These are phyloP conservation scores for Luffa acutangula DNA, from an alignment of 306 rosid genomes.

Conservation along the genomic window DNA sequence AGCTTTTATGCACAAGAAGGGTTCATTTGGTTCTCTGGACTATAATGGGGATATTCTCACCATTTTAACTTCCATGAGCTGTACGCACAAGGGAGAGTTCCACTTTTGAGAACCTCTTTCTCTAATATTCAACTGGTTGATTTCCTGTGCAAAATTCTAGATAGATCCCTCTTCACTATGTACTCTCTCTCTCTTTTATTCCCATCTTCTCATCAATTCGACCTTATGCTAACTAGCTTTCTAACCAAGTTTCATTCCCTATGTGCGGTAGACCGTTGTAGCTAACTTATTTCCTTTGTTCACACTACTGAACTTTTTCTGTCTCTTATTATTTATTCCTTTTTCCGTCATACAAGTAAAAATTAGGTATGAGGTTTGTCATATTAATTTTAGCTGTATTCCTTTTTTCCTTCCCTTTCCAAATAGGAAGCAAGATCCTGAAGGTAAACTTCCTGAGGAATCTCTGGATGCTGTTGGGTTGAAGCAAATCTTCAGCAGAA, in stretches of 20 bases:
- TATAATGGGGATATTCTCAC: neutral
- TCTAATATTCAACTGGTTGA: neutral
- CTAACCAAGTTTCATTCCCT: neutral
- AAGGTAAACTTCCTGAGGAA: conserved; percentile 88
- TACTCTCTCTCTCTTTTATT: neutral
- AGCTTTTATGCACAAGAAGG: neutral
- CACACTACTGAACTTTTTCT: neutral
- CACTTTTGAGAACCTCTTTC: neutral
- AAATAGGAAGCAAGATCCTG: conserved; percentile 72
- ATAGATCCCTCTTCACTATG: neutral
- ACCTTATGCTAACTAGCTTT: neutral
- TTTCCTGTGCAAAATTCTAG: neutral
- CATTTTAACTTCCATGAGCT: neutral
- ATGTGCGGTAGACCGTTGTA: neutral
- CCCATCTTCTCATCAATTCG: neutral
- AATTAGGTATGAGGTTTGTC: neutral
- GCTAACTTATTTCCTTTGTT: neutral
- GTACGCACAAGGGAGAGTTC: neutral
- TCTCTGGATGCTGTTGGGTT: conserved; percentile 61
- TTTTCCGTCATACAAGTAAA: neutral
- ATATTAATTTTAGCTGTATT: neutral
- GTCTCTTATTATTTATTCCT: neutral
- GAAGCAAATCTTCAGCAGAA: conserved; percentile 61
- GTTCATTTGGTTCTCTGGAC: conserved; percentile 1
- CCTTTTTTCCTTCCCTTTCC: conserved; percentile 4